Base-by-base conservation (phyloP, 257 asterid species). In the Anisodus acutangulus region DNA sequence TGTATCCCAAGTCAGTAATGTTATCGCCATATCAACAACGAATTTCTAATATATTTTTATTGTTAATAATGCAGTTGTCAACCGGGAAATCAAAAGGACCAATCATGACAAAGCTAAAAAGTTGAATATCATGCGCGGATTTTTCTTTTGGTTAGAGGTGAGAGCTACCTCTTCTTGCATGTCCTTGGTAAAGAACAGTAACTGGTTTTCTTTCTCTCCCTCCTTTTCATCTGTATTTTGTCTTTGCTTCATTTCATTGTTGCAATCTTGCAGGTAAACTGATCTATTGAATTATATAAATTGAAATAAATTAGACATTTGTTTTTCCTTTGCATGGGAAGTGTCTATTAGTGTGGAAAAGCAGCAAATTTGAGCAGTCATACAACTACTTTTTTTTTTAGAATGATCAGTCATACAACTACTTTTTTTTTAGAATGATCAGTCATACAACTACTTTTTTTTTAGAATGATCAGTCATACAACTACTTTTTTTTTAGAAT, bases 121-220 rank as follows among this genome's bases (percentile, higher is more conserved):
- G 83, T 81, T 91, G 89, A 83, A 79, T 70, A 59, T 91, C 72
- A 26, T 89, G 76, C 94, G 94, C 22, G 94, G 94, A 6, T 90
- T 91, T 83, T 86, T 90, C 91, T 90, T 87, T 82, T 91, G 92
- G 92, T 86, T 91, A 35, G 83, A 85, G 90, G 94, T 86, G 57
- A 81, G 87, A 43, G 60, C 62, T 49, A 49, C 43, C 41, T 63
- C 71, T 26, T 26, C 71, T 64, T 64, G 71, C 15, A 26, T 64
- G 71, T 31, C 43, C 41, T 64, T 64, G 8, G 43, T 64, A 26
- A 22, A 64, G 71, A 64, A 64, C 17, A 64, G 70, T 64, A 19
- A 63, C 6, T 39, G 7, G 64, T 69, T 11, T 68, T 83, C 54
- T 70, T 51, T 19, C 9, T 41, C 63, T 67, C 35, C 55, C 71